phyloP scores from a whole-genome alignment of 768 basidiomycete genomes.

The Pilatotrama ljubarskyi region DNA sequence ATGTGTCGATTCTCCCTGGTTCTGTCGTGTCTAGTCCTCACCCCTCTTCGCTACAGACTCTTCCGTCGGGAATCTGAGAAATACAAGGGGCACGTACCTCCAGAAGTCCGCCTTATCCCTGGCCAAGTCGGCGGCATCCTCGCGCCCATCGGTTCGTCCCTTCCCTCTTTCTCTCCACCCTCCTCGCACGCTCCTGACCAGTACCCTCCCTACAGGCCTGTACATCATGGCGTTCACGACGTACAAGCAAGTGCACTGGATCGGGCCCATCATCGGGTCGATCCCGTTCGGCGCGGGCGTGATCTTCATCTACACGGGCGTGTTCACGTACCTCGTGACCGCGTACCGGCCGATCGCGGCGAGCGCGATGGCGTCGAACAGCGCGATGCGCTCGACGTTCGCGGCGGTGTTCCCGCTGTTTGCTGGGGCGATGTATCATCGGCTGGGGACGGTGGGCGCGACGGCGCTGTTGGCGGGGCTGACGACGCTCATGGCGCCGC shows the following conservation, averaged over 20 bases:
- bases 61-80: slow-evolving; percentile 40
- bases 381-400: slow-evolving; percentile 47
- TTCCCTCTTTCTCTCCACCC: slow-evolving; percentile 1
- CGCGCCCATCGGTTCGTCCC: slow-evolving; percentile 40
- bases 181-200: slow-evolving; percentile 23
- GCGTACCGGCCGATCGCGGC: slow-evolving; percentile 53
- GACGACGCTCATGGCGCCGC: slow-evolving; percentile 58
- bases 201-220: slow-evolving; percentile 37
- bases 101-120: slow-evolving; percentile 65
- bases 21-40: not conserved
- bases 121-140: slow-evolving; percentile 69
- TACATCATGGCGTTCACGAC: slow-evolving; percentile 60
- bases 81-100: slow-evolving; percentile 52
- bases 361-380: slow-evolving; percentile 70
- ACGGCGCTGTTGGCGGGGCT: slow-evolving; percentile 71
- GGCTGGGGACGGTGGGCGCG: slow-evolving; percentile 68
- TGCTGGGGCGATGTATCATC: slow-evolving; percentile 49
- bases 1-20: not conserved
- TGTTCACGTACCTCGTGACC: slow-evolving; percentile 60
- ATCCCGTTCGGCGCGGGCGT: slow-evolving; percentile 55
- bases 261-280: slow-evolving; percentile 46
- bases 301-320: slow-evolving; percentile 65
- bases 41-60: not conserved
- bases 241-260: slow-evolving; percentile 47
- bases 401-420: slow-evolving; percentile 56